phyloP scores from a whole-genome alignment of 2,329 filamentous ascomycete species.

The Leptographium procerum region DNA sequence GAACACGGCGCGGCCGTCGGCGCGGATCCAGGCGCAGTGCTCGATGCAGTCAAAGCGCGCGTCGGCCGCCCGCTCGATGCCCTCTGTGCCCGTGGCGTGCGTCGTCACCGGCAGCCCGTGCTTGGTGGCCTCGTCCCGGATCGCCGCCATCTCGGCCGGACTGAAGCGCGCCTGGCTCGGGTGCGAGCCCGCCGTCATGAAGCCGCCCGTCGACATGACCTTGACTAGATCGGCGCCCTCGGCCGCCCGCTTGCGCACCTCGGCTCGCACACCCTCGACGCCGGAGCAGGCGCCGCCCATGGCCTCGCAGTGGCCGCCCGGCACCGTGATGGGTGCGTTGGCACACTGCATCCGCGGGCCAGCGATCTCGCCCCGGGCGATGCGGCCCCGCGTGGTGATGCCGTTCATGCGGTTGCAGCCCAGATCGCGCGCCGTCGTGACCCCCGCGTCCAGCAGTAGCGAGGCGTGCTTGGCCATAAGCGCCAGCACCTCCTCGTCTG shows the following conservation, averaged over 20 bases:
- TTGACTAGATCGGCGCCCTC: slow-evolving; percentile 12
- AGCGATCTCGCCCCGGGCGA: slow-evolving; percentile 5
- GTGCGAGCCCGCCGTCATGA: slow-evolving; percentile 11
- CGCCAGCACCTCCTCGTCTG: slow-evolving; percentile 7
- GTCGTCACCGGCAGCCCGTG: slow-evolving; percentile 8
- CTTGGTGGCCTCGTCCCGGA: slow-evolving; percentile 8
- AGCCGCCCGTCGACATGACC: slow-evolving; percentile 11
- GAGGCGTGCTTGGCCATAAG: slow-evolving; percentile 9
- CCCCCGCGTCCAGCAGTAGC: slow-evolving; percentile 8
- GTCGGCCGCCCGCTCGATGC: slow-evolving; percentile 9
- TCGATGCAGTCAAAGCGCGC: slow-evolving; percentile 11
- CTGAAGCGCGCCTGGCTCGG: slow-evolving; percentile 7
- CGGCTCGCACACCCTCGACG: slow-evolving; percentile 7
- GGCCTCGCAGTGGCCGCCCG: slow-evolving; percentile 7
- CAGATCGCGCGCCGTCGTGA: slow-evolving; percentile 11
- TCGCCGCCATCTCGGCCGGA: slow-evolving; percentile 8
- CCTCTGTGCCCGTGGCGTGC: slow-evolving; percentile 10
- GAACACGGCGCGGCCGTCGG: slow-evolving; percentile 5
- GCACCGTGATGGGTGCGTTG: slow-evolving; percentile 10
- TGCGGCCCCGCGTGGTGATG: slow-evolving; percentile 4
- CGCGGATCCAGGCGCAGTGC: slow-evolving; percentile 10
- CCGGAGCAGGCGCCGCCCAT: slow-evolving; percentile 9
- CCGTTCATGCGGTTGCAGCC: slow-evolving; percentile 4
- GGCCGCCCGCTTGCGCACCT: slow-evolving; percentile 8
- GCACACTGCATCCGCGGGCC: slow-evolving; percentile 10